phyloP scores from a whole-genome alignment of 495 filamentous ascomycete genomes.

The Penicillium parvum region DNA sequence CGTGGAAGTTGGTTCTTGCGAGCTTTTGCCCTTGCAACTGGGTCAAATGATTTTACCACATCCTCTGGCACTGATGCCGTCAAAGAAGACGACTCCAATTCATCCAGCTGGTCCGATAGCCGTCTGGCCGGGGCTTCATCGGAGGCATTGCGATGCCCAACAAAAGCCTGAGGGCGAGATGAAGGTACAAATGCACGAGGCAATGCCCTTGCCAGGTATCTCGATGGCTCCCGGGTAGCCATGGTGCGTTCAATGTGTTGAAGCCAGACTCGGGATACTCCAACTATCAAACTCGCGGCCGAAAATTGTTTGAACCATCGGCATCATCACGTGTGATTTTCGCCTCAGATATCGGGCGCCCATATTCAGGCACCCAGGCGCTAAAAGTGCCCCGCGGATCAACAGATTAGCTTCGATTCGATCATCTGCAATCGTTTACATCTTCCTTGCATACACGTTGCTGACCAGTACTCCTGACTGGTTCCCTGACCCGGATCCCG shows the following conservation, averaged over 20 bases:
- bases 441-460: no score
- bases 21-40: conserved; percentile 46
- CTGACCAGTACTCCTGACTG: conserved; percentile 1
- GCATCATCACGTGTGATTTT: conserved; percentile 1
- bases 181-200: conserved; percentile 35
- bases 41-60: conserved; percentile 49
- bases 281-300: conserved; percentile 7
- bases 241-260: conserved; percentile 26
- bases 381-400: conserved; percentile 18
- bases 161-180: conserved; percentile 30
- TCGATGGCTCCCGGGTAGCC: conserved; percentile 42
- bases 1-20: conserved; percentile 57
- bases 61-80: conserved; percentile 21
- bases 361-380: neutral
- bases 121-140: conserved; percentile 35
- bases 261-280: conserved; percentile 13
- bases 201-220: conserved; percentile 41
- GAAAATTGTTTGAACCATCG: conserved; percentile 36
- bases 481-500: conserved; percentile 7
- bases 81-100: conserved; percentile 40
- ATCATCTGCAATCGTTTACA: conserved; percentile 10
- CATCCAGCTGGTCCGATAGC: conserved; percentile 29
- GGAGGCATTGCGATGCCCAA: conserved; percentile 46
- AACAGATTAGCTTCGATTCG: conserved; percentile 13
- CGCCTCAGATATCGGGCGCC: conserved; percentile 18